Evolutionary conservation across 2,329 filamentous ascomycete genomes (phyloP).

Genomic region (Pseudogymnoascus sp.): DNA sequence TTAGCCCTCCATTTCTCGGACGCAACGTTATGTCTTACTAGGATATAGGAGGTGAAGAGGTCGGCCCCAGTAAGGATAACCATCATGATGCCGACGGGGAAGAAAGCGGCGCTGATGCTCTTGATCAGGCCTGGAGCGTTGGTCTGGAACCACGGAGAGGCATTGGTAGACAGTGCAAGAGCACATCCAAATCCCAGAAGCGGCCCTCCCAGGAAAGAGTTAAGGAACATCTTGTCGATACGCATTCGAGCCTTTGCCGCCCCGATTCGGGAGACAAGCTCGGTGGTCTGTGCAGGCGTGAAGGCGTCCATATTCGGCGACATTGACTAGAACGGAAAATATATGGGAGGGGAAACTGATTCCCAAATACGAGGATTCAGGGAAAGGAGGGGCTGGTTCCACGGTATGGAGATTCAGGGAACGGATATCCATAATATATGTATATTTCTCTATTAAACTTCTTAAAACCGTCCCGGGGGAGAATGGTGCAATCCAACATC

Average conservation of each 20-base stretch:
- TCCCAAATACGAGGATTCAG: neutral
- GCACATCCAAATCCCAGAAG: slow-evolving; percentile 46
- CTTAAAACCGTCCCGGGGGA: neutral
- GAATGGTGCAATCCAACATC: neutral
- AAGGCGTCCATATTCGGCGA: slow-evolving; percentile 31
- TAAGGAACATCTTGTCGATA: slow-evolving; percentile 45
- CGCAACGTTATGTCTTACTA: neutral
- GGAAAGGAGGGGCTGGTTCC: neutral
- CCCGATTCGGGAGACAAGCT: slow-evolving; percentile 44
- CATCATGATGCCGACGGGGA: slow-evolving; percentile 44
- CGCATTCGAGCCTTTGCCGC: slow-evolving; percentile 46
- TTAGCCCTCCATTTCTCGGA: slow-evolving; percentile 13
- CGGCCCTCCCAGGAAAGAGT: slow-evolving; percentile 43
- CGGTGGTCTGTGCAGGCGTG: slow-evolving; percentile 42
- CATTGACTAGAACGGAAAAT: neutral
- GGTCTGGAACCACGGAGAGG: slow-evolving; percentile 40
- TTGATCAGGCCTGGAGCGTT: slow-evolving; percentile 43
- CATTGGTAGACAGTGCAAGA: slow-evolving; percentile 38
- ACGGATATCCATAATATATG: neutral
- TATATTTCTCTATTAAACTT: neutral
- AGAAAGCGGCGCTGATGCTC: slow-evolving; percentile 38
- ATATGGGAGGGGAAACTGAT: neutral
- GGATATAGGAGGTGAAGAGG: slow-evolving; percentile 35
- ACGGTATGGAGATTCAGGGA: neutral
- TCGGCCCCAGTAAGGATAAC: slow-evolving; percentile 43